These are phyloP conservation scores for Xylariaceae sp. DNA, from an alignment of 2,329 filamentous ascomycete species.

Conservation along the genomic window DNA sequence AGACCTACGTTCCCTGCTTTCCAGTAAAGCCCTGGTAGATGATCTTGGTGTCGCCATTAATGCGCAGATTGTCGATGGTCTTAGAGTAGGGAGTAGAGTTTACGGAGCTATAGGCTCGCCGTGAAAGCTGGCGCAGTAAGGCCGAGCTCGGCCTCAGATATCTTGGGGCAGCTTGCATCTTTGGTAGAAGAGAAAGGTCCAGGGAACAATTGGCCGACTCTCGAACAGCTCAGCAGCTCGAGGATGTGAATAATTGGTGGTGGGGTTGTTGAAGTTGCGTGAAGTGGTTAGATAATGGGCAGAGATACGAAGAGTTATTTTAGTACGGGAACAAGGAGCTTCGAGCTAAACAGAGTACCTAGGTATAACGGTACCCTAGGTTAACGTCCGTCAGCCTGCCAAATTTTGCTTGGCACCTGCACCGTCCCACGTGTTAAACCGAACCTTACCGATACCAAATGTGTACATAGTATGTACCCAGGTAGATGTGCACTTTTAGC, in stretches of 20 bases:
- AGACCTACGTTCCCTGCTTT: conserved; percentile 87
- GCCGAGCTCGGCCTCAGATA: conserved; percentile 68
- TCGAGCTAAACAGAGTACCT: no score
- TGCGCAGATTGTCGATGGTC: conserved; percentile 84
- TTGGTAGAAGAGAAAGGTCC: conserved; percentile 29
- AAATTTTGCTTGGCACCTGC: conserved; percentile 2
- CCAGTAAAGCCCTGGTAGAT: conserved; percentile 97
- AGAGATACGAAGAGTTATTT: conserved; percentile 5
- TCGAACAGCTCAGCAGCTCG: conserved; percentile 17
- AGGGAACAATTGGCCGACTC: conserved; percentile 20
- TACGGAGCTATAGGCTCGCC: conserved; percentile 74
- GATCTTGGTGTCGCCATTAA: conserved; percentile 92
- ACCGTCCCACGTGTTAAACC: not conserved
- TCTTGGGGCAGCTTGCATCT: conserved; percentile 86
- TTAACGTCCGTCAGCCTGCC: no score
- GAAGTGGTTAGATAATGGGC: not conserved
- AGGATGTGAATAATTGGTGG: not conserved
- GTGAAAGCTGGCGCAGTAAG: conserved; percentile 65
- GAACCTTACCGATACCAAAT: conserved; percentile 11
- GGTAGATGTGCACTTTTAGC: no score
- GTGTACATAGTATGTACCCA: no score
- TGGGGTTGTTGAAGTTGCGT: not conserved
- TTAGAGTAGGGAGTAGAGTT: conserved; percentile 70
- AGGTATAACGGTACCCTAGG: no score
- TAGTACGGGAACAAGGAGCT: conserved; percentile 2